Evolutionary conservation across 2,329 filamentous ascomycete genomes (phyloP).

Genomic region (Escovopsis sp.): DNA sequence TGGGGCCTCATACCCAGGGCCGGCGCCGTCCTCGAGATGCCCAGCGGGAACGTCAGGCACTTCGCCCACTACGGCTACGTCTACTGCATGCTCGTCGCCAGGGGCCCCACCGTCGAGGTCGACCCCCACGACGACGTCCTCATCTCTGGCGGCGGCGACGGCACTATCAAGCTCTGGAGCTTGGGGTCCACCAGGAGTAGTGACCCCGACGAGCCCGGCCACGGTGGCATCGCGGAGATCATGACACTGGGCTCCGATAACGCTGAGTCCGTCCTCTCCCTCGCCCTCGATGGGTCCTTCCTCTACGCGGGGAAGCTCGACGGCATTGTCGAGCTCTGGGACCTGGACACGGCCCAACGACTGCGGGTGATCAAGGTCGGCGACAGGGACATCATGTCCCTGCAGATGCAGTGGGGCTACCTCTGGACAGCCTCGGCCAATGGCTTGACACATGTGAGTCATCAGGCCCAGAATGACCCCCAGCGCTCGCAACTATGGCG

Average conservation of each 20-base stretch:
- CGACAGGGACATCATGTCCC: conserved; percentile 66
- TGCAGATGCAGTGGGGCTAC: conserved; percentile 72
- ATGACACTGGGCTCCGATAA: conserved; percentile 47
- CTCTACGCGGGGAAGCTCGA: conserved; percentile 80
- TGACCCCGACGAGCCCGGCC: conserved; percentile 26
- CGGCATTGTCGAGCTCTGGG: conserved; percentile 89
- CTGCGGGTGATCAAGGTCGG: conserved; percentile 74
- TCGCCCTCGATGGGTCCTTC: conserved; percentile 80
- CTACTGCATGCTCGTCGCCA: conserved; percentile 84
- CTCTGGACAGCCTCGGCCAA: conserved; percentile 82
- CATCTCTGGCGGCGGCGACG: conserved; percentile 84
- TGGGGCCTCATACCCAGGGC: conserved; percentile 38
- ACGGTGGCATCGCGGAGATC: conserved; percentile 51
- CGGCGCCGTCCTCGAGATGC: conserved; percentile 57
- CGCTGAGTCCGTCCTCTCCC: conserved; percentile 52
- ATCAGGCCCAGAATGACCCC: too few species aligned
- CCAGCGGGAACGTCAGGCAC: conserved; percentile 62
- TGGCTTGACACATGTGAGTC: conserved; percentile 64
- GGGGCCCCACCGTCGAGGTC: conserved; percentile 49
- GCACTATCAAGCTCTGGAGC: conserved; percentile 87
- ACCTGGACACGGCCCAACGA: conserved; percentile 84
- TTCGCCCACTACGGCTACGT: conserved; percentile 95
- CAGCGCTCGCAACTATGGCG: too few species aligned
- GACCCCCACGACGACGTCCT: conserved; percentile 65
- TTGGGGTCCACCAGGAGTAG: conserved; percentile 23